phyloP scores from a whole-genome alignment of 805 yeast species.

The Candida michaelii region DNA sequence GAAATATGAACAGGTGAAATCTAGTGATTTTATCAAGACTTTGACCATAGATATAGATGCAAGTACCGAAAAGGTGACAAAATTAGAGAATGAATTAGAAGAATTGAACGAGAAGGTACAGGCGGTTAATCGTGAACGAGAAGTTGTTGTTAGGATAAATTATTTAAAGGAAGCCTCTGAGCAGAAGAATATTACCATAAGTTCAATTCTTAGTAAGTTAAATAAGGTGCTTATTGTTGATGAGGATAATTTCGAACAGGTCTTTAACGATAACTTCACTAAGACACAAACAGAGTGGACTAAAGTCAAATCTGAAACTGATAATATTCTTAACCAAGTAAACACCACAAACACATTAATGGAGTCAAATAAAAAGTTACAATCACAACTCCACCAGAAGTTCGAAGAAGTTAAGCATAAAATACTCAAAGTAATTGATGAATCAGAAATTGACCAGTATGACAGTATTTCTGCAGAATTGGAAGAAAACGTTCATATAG shows the following conservation, averaged over 20 bases:
- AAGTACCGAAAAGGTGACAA: constrained; percentile 19
- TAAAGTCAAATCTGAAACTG: constrained; percentile 1
- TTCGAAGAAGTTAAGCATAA: constrained; percentile 2
- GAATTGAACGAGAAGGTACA: constrained; percentile 9
- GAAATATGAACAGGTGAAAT: constrained; percentile 24
- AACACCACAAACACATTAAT: constrained; percentile 7
- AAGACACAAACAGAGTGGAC: background rate
- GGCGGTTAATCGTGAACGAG: constrained; percentile 12
- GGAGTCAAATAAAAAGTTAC: constrained; percentile 1
- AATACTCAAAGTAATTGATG: constrained; percentile 28
- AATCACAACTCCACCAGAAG: background rate
- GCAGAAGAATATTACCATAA: constrained; percentile 5
- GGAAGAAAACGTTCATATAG: constrained; percentile 60
- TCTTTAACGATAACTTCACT: constrained; percentile 2
- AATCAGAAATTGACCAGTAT: constrained; percentile 49
- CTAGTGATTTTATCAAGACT: constrained; percentile 7
- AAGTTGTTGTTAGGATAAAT: constrained; percentile 13
- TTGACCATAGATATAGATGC: constrained; percentile 9
- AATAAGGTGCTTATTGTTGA: constrained; percentile 1
- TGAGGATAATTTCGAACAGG: constrained; percentile 3
- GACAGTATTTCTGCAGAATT: constrained; percentile 50
- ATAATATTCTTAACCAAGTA: background rate
- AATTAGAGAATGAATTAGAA: constrained; percentile 22
- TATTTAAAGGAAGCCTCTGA: constrained; percentile 15
- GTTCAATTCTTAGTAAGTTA: constrained; percentile 3